These are phyloP conservation scores for Tricholoma saponaceum DNA, from an alignment of 768 basidiomycete genomes.

Conservation along the genomic window DNA sequence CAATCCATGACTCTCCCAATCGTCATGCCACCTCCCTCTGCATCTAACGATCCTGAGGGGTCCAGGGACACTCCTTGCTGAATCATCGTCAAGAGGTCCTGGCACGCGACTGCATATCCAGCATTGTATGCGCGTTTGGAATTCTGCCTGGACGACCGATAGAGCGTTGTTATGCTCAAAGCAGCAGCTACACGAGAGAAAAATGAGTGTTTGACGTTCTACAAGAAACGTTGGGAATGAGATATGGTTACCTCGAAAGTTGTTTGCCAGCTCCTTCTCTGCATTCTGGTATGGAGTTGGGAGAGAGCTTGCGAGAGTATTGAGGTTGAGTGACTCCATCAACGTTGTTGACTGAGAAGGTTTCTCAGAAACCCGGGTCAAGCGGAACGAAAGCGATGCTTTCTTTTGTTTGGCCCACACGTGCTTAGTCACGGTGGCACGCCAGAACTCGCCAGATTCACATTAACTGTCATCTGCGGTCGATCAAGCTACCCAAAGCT, in stretches of 20 bases:
- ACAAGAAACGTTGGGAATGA: conserved; percentile 14
- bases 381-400: neutral
- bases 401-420: neutral
- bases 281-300: conserved; percentile 72
- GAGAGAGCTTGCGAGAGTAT: conserved; percentile 73
- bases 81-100: conserved; percentile 77
- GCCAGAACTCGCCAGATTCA: no score
- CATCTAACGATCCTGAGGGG: conserved; percentile 37
- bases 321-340: conserved; percentile 79
- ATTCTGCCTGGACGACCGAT: conserved; percentile 71
- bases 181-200: conserved; percentile 57
- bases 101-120: conserved; percentile 76
- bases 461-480: no score
- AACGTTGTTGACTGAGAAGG: conserved; percentile 33
- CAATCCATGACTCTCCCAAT: conserved; percentile 83
- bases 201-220: conserved; percentile 10
- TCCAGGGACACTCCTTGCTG: conserved; percentile 75
- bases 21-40: conserved; percentile 58
- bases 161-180: conserved; percentile 79
- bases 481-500: no score
- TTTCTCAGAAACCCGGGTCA: neutral
- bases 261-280: conserved; percentile 76
- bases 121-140: conserved; percentile 80
- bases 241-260: conserved; percentile 62
- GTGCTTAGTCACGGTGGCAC: no score